Base-by-base conservation (phyloP, 495 filamentous ascomycete species). In the Podospora appendiculata region DNA sequence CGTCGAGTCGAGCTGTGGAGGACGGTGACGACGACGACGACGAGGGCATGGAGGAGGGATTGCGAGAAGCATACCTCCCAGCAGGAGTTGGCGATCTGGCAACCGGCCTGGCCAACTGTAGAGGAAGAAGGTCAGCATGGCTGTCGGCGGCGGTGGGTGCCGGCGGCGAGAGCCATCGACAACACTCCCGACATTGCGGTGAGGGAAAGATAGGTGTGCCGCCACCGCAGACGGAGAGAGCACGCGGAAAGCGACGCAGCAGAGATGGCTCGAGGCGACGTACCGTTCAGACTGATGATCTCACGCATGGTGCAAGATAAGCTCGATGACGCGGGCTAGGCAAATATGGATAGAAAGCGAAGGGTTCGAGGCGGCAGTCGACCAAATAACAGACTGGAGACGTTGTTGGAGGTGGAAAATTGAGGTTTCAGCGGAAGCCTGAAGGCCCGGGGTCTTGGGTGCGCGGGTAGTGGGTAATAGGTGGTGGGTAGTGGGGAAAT, bases 31-130 rank as follows among this genome's bases (percentile, higher is more conserved):
- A 12, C n/a, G n/a, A 25, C 46, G 51, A 41, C 16, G 51, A 41
- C 17, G 13, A 12, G 13, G 3, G 17, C 5, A 12, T 3, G 43
- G 14, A 53, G 45, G 40, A 45, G 18, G 16, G 44, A 17, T 32
- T 35, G 7, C 45, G 40, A 53, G 62, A 62, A 62, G 73, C 87
- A 74, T 79, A 98, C 93, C 91, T 98, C 93, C 93, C 93, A 98
- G 84, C 94, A 98, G 59, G 94, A 93, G 79, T 98, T 98, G 73
- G 91, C 93, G 71, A 98, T 98, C 74, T 98, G 93, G 82, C 94
- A 96, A 86, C 93, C 93, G 69, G 93, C 93, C 82, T 98, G 93
- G 76, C 93, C 93, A 77, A 98, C 93, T 98, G 66, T 79, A 72
- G 51, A 68, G 64, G 66, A 59, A 52, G 4, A 45, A 57, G 14